Evolutionary conservation across 2,329 filamentous ascomycete genomes (phyloP).

Genomic region (Fusarium setosum): DNA sequence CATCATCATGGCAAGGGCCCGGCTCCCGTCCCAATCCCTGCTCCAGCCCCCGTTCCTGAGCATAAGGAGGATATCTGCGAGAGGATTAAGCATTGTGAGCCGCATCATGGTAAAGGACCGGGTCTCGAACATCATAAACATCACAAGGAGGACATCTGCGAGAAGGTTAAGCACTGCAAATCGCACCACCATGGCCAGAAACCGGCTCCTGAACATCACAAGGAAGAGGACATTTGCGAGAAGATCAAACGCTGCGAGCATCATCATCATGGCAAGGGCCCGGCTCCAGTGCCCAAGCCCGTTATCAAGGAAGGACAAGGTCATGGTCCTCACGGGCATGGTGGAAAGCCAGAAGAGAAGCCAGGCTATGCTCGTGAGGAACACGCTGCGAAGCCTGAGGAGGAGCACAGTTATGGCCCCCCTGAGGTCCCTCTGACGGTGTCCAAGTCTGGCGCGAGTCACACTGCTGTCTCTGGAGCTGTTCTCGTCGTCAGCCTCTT

Average conservation of each 20-base stretch:
- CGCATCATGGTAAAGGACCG: no score
- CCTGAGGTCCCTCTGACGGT: slow-evolving; percentile 27
- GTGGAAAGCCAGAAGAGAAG: background rate
- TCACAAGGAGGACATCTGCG: background rate
- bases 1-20: background rate
- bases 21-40: background rate
- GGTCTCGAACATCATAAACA: no score
- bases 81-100: background rate
- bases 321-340: no score
- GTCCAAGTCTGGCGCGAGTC: slow-evolving; percentile 30
- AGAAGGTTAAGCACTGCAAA: background rate
- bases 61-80: background rate
- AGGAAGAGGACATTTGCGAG: slow-evolving; percentile 22
- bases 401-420: background rate
- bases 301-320: background rate
- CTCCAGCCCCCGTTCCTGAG: background rate
- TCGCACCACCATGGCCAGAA: background rate
- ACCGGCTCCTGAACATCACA: slow-evolving; percentile 7
- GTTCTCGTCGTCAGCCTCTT: slow-evolving; percentile 26
- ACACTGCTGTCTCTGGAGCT: slow-evolving; percentile 20
- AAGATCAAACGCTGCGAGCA: slow-evolving; percentile 2
- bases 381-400: background rate
- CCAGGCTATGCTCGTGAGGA: no score
- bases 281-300: slow-evolving; percentile 4
- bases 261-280: slow-evolving; percentile 1